Conservation (phyloP, 176 grass and related monocot species). For the Tillandsia fasciculata region DNA sequence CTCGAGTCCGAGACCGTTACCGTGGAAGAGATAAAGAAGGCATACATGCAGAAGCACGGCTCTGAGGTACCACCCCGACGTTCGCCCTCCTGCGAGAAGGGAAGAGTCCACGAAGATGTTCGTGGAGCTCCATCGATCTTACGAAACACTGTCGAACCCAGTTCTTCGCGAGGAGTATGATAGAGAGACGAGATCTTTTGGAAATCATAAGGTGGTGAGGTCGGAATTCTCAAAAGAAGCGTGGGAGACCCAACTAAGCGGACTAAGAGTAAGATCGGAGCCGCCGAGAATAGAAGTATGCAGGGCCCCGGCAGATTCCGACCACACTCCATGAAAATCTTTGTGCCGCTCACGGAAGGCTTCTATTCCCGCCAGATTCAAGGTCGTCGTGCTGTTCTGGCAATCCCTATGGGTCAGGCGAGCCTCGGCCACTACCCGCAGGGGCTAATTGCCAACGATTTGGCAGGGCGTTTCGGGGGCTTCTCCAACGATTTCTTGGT, state of each 20-base stretch:
- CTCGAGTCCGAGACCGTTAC: conserved; percentile 38
- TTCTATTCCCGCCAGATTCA: too few relatives aligned
- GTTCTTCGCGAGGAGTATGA: conserved; percentile 36
- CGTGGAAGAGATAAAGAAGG: conserved; percentile 53
- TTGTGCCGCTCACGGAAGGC: too few relatives aligned
- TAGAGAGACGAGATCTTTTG: conserved; percentile 2
- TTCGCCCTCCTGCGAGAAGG: conserved; percentile 34
- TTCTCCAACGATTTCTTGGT: too few relatives aligned
- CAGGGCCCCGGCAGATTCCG: too few relatives aligned
- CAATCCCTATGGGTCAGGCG: too few relatives aligned
- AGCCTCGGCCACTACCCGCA: too few relatives aligned
- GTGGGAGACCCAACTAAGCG: conserved; percentile 45
- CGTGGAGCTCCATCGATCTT: conserved; percentile 62
- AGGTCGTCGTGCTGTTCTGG: too few relatives aligned
- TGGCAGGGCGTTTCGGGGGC: too few relatives aligned
- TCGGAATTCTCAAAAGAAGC: conserved; percentile 18
- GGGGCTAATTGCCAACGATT: too few relatives aligned
- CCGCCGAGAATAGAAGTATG: too few relatives aligned
- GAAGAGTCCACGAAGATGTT: conserved; percentile 49
- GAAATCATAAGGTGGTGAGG: not conserved
- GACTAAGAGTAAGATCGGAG: conserved; percentile 24
- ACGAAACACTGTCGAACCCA: conserved; percentile 68
- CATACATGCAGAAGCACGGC: conserved; percentile 58
- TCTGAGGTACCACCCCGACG: conserved; percentile 59
- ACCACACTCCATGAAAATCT: too few relatives aligned